Evolutionary conservation across 345 rosid genomes (phyloP).

Genomic region (Eucalyptus marginata): DNA sequence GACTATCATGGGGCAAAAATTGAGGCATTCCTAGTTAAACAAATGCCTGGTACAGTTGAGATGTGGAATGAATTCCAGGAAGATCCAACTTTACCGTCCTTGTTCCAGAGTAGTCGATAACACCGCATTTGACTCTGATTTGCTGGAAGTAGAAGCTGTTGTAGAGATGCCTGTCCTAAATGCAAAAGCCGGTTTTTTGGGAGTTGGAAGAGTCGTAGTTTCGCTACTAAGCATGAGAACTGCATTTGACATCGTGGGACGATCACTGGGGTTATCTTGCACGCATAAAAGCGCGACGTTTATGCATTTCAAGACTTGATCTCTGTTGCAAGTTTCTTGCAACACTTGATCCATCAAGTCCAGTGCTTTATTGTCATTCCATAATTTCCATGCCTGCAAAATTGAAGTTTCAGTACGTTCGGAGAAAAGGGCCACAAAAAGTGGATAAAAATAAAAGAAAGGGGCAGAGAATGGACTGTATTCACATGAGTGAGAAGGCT

Average conservation of each 20-base stretch:
- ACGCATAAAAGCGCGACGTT: slow-evolving; percentile 46
- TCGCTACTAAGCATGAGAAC: slow-evolving; percentile 40
- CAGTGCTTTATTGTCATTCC: slow-evolving; percentile 23
- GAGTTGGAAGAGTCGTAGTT: slow-evolving; percentile 23
- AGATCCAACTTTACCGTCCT: not conserved
- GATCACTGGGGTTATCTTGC: slow-evolving; percentile 41
- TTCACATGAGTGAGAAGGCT: slow-evolving; percentile 43
- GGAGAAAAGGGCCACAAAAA: not conserved
- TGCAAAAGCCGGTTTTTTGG: slow-evolving; percentile 37
- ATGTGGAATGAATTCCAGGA: not conserved
- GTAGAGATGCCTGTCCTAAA: slow-evolving; percentile 15
- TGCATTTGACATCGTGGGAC: slow-evolving; percentile 43
- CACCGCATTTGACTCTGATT: slow-evolving; percentile 4
- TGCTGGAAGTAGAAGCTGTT: slow-evolving; percentile 29
- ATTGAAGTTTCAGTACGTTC: not conserved
- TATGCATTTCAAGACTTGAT: slow-evolving; percentile 28
- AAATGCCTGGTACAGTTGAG: not conserved
- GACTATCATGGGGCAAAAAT: not conserved
- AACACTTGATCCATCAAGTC: slow-evolving; percentile 24
- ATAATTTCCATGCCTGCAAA: slow-evolving; percentile 38
- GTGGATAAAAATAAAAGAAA: not conserved
- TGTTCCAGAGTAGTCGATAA: not conserved
- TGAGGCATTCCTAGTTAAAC: not conserved
- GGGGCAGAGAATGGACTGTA: not conserved
- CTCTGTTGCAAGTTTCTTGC: not conserved